Conservation (phyloP, 768 basidiomycete species). For the Lactarius quietus region DNA sequence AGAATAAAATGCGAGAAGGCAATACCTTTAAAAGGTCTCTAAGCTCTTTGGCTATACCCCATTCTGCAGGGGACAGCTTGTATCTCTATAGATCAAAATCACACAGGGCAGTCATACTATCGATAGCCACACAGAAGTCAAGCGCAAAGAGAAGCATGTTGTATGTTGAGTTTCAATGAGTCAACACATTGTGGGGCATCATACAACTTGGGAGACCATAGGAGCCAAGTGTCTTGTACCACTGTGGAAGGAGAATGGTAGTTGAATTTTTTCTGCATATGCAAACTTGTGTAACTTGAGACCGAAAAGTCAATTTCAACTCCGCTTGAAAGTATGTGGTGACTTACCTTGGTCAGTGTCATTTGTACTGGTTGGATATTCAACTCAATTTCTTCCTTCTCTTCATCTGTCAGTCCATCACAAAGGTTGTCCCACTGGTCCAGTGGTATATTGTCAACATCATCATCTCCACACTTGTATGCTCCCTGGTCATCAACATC, state of each 20-base stretch:
- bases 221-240: conserved; percentile 14
- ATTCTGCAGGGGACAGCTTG: conserved; percentile 16
- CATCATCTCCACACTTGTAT: background rate
- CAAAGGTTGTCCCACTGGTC: conserved; percentile 27
- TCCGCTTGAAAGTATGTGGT: no score
- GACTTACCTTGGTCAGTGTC: no score
- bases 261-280: conserved; percentile 19
- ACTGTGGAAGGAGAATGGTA: conserved; percentile 27
- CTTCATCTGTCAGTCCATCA: conserved; percentile 28
- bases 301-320: no score
- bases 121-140: conserved; percentile 16
- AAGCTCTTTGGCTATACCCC: background rate
- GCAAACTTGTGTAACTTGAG: no score
- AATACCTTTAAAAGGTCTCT: background rate
- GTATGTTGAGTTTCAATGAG: conserved; percentile 30
- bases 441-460: conserved; percentile 13
- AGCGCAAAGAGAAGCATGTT: conserved; percentile 22
- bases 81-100: background rate
- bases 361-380: no score
- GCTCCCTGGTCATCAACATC: background rate
- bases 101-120: conserved; percentile 2
- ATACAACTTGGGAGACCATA: background rate
- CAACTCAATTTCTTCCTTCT: background rate
- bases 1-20: background rate
- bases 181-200: conserved; percentile 31